Conservation (phyloP, 345 rosid species). For the Lepidium didymum region DNA sequence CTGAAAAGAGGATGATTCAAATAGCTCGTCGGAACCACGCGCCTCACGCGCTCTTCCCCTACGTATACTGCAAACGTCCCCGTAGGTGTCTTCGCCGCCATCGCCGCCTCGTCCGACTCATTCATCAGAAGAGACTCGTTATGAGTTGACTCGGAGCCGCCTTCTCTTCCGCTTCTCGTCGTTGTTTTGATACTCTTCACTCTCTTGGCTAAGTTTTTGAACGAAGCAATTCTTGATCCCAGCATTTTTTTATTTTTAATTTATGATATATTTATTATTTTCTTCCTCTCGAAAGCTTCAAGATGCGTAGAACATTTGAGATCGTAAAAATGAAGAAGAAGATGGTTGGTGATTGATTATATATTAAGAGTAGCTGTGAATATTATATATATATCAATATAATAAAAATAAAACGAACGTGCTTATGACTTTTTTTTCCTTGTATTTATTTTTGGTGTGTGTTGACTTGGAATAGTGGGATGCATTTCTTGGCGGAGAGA, state of each 20-base stretch:
- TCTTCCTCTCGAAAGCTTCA: neutral
- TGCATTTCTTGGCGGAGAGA: conserved; percentile 25
- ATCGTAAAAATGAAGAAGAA: conserved; percentile 8
- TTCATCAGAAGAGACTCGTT: conserved; percentile 41
- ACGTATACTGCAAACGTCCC: conserved; percentile 79
- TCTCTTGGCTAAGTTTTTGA: conserved; percentile 78
- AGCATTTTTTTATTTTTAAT: conserved; percentile 32
- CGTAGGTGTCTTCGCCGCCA: conserved; percentile 39
- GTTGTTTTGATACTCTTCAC: conserved; percentile 42
- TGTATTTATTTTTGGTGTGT: conserved; percentile 3
- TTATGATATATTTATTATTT: neutral
- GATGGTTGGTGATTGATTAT: conserved; percentile 24
- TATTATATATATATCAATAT: neutral
- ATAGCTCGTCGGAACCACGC: conserved; percentile 64
- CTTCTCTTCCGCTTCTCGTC: neutral
- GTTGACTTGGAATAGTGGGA: conserved; percentile 32
- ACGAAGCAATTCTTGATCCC: conserved; percentile 58
- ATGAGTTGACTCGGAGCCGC: conserved; percentile 27
- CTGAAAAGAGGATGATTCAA: conserved; percentile 72
- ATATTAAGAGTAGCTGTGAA: neutral
- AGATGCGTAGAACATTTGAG: conserved; percentile 1
- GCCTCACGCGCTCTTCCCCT: conserved; percentile 64
- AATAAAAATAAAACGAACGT: neutral
- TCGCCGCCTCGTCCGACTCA: conserved; percentile 20
- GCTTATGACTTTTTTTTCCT: conserved; percentile 16